phyloP scores from a whole-genome alignment of 768 basidiomycete species.

The Naematelia encephala region DNA sequence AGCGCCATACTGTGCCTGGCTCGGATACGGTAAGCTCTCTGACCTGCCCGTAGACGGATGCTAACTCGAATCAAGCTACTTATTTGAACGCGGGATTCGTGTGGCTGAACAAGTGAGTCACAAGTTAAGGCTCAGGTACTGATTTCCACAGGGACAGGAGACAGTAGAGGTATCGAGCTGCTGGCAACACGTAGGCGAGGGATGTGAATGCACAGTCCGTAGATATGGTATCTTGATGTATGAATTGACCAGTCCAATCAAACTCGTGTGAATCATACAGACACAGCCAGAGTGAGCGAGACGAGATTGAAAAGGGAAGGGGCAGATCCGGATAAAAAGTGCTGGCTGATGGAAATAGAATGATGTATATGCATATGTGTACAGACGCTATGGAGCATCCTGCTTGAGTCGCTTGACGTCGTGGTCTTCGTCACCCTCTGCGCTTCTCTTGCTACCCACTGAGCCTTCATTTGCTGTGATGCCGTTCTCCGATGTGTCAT shows the following conservation, averaged over 20 bases:
- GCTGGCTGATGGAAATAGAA: too few species aligned
- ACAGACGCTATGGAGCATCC: not conserved
- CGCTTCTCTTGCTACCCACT: conserved; percentile 18
- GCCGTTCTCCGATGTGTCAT: not conserved
- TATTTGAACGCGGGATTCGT: conserved; percentile 68
- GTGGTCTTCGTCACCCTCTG: conserved; percentile 17
- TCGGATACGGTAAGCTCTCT: conserved; percentile 54
- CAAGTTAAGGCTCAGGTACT: not conserved
- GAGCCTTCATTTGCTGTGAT: not conserved
- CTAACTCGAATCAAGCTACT: conserved; percentile 52
- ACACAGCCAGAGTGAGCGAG: too few species aligned
- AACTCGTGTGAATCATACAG: too few species aligned
- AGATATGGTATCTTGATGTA: not conserved
- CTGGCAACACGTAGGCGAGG: too few species aligned
- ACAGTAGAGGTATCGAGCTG: too few species aligned
- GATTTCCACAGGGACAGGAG: not conserved
- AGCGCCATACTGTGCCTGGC: conserved; percentile 66
- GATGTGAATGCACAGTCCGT: not conserved
- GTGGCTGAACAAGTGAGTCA: conserved; percentile 50
- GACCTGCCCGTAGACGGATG: not conserved
- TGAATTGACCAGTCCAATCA: too few species aligned
- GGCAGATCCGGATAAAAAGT: too few species aligned
- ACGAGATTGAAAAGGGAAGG: too few species aligned
- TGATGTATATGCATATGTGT: too few species aligned
- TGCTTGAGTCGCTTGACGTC: conserved; percentile 3